Evolutionary conservation across 192 early-diverging fungal genomes (phyloP).

Genomic region (Phycomyces blakesleeanus): DNA sequence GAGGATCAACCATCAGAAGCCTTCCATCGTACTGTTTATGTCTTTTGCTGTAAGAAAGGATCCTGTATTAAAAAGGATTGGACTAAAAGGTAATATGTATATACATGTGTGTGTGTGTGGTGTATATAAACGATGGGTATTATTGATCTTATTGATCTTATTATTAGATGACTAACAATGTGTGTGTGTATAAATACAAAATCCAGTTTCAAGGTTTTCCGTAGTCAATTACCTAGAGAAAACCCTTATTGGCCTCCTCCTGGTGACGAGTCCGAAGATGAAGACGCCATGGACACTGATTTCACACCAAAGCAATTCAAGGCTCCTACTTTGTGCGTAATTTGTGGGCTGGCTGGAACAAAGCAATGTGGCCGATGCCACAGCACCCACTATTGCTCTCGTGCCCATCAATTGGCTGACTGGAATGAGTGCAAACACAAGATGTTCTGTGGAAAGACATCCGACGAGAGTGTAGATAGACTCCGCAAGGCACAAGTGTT

Average conservation of each 20-base stretch:
- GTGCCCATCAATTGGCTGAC: constrained; percentile 78
- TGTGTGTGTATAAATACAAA: too few relatives aligned
- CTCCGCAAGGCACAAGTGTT: constrained; percentile 40
- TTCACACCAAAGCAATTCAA: constrained; percentile 21
- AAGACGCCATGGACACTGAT: constrained; percentile 31
- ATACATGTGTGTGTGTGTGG: too few relatives aligned
- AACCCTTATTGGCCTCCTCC: constrained; percentile 61
- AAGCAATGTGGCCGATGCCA: constrained; percentile 82
- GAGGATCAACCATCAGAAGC: constrained; percentile 84
- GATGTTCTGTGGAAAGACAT: constrained; percentile 43
- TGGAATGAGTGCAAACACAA: constrained; percentile 79
- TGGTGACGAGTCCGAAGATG: constrained; percentile 34
- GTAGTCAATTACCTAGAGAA: constrained; percentile 72
- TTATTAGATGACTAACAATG: too few relatives aligned
- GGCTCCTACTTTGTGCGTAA: constrained; percentile 46
- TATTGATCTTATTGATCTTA: too few relatives aligned
- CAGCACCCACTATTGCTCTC: constrained; percentile 71
- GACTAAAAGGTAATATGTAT: constrained; percentile 42
- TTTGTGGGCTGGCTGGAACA: constrained; percentile 69
- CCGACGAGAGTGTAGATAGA: constrained; percentile 23
- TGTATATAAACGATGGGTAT: too few relatives aligned
- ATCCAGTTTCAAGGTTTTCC: constrained; percentile 77
- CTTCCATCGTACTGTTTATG: constrained; percentile 86
- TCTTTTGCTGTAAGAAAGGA: constrained; percentile 91
- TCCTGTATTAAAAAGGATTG: constrained; percentile 64